A percentile compares a stretch with the other conserved stretches of the same genome.
Evolutionary conservation across 169 alveolate species (phyloP).

Genomic region (Cryptosporidium ubiquitum): DNA sequence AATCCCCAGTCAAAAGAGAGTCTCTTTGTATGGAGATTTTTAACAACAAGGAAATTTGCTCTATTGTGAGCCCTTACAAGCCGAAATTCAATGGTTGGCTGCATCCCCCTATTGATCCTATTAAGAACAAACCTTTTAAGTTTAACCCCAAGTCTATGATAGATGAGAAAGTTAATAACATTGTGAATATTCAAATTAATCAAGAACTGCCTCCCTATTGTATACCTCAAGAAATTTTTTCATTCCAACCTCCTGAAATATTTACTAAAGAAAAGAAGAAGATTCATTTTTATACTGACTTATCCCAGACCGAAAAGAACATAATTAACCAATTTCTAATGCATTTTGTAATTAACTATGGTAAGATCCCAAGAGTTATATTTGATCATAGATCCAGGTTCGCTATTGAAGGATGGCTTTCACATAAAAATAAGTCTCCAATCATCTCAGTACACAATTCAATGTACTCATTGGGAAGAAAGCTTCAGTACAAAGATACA

Average conservation of each 20-base stretch:
- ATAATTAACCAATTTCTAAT: constrained; percentile 44
- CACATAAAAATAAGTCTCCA: constrained; percentile 56
- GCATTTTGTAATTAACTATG: constrained; percentile 50
- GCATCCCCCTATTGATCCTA: constrained; percentile 49
- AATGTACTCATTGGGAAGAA: constrained; percentile 63
- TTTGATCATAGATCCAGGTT: constrained; percentile 45
- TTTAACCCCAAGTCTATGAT: constrained; percentile 59
- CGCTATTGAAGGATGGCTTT: constrained; percentile 69
- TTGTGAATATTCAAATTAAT: constrained; percentile 24
- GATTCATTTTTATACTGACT: background rate
- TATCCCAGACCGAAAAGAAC: background rate
- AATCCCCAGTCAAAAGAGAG: constrained; percentile 31
- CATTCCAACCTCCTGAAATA: constrained; percentile 10
- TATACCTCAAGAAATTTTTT: constrained; percentile 58
- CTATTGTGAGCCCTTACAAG: constrained; percentile 19
- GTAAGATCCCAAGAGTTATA: constrained; percentile 43
- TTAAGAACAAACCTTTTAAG: background rate
- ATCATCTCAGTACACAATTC: constrained; percentile 44
- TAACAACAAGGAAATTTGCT: background rate
- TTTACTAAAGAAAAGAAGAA: background rate
- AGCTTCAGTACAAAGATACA: constrained; percentile 23
- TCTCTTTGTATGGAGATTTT: constrained; percentile 6
- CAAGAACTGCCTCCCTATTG: constrained; percentile 43
- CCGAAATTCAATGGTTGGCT: constrained; percentile 15
- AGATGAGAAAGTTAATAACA: constrained; percentile 35